Conservation (phyloP, 1,139 yeast species). For the Yamadazyma kanchanaburiensis region DNA sequence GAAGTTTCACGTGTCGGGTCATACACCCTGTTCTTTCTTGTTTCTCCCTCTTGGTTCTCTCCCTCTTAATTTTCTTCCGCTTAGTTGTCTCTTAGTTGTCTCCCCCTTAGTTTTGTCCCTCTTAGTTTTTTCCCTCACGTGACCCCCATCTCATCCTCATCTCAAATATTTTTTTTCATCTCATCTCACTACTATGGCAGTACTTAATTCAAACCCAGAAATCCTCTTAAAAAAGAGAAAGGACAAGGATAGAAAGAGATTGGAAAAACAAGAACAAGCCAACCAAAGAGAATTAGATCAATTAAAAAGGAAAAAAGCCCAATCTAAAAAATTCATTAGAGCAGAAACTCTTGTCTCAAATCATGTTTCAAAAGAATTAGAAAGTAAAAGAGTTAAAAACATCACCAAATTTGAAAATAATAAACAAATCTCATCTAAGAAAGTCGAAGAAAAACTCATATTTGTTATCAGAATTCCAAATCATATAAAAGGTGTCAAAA, state of each 20-base stretch:
- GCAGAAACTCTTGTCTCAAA: conserved; percentile 71
- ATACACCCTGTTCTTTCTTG: too few relatives aligned
- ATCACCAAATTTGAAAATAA: conserved; percentile 48
- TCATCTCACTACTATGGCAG: conserved; percentile 35
- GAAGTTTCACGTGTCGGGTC: too few relatives aligned
- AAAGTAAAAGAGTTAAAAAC: conserved; percentile 62
- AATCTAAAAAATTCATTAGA: conserved; percentile 53
- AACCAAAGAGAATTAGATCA: conserved; percentile 22
- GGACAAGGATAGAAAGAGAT: conserved; percentile 67
- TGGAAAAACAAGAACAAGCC: conserved; percentile 57
- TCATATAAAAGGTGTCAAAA: conserved; percentile 52
- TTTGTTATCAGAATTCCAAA: conserved; percentile 66
- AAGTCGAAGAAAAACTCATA: conserved; percentile 42
- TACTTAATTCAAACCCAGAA: conserved; percentile 70
- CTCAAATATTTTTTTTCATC: conserved; percentile 9
- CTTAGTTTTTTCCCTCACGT: too few relatives aligned
- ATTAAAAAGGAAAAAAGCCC: conserved; percentile 38
- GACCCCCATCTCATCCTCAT: conserved; percentile 1
- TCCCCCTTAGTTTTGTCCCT: too few relatives aligned
- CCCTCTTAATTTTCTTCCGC: too few relatives aligned
- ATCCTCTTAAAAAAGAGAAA: conserved; percentile 73
- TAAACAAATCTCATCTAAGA: conserved; percentile 7
- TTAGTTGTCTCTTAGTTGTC: too few relatives aligned
- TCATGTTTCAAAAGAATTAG: conserved; percentile 61
- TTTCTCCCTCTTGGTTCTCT: too few relatives aligned